Base-by-base conservation (phyloP, 345 rosid species). In the Microthlaspi erraticum region DNA sequence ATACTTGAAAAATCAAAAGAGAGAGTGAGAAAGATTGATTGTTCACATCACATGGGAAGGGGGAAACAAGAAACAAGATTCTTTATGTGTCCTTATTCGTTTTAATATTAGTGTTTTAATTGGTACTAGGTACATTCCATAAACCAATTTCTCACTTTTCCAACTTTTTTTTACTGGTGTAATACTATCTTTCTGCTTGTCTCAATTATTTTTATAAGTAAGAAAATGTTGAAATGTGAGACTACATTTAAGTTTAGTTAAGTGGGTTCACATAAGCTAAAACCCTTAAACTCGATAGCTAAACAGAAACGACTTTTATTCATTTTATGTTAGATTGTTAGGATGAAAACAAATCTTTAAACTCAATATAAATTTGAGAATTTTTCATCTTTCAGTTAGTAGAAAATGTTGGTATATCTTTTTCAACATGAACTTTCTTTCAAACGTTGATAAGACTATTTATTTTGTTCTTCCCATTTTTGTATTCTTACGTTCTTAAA, bases 21-120 rank as follows among this genome's bases (percentile, higher is more conserved):
- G 7, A 32, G 43, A 67, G 48, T 50, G 60, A 69, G 48, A 36
- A 62, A 69, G 71, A 76, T 55, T 60, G 79, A 76, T 55, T 52
- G 79, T 61, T 68, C 70, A 75, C 69, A 46, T 68, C 74, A 75
- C 78, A 68, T 75, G 60, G 79, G 64, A 51, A 60, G 10, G 13
- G 61, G 60, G 38, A 60, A 68, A 75, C 74, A 60, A 60, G 74
- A 74, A 52, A 60, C 69, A 53, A 60, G 44, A 75, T 75, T 62
- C 37, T 53, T 61, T 68, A 5, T 75, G 18, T 68, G 73, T 74
- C 57, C 51, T 68, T 60, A 14, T 74, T 74, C 29, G 53, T 14
- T 51, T 67, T 8, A 51, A 60, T 42, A 12, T 34, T 29, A n/a
- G 3, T 18, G 29, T 36, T 45, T 46, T 70, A 10, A 49, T 48